Percentiles rank a stretch among this genome's conserved stretches.
These are phyloP conservation scores for Zostera marina DNA, from an alignment of 116 monocot species.

Conservation along the genomic window DNA sequence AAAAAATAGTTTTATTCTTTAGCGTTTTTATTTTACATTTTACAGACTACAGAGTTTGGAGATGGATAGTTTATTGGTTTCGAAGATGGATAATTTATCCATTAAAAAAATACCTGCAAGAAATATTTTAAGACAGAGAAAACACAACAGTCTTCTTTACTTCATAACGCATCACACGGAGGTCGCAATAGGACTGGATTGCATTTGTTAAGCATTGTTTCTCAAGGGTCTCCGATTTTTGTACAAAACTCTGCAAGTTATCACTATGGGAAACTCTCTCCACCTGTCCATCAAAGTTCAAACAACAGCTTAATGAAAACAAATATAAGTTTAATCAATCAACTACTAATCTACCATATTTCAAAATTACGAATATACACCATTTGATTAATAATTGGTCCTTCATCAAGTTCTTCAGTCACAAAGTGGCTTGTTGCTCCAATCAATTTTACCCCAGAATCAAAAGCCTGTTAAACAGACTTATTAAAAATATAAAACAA, in stretches of 20 bases:
- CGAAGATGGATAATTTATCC: too few relatives aligned
- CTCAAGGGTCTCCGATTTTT: conserved; percentile 69
- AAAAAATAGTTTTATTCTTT: too few relatives aligned
- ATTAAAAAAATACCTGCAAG: too few relatives aligned
- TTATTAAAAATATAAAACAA: conserved; percentile 1
- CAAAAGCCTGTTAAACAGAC: conserved; percentile 46
- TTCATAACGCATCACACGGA: conserved; percentile 68
- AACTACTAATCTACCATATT: too few relatives aligned
- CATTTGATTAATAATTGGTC: conserved; percentile 94
- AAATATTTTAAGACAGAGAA: too few relatives aligned
- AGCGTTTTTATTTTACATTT: too few relatives aligned
- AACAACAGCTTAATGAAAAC: background rate
- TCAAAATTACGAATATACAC: conserved; percentile 16
- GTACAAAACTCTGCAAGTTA: conserved; percentile 48
- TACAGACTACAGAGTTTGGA: too few relatives aligned
- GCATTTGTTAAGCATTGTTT: conserved; percentile 72
- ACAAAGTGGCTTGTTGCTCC: conserved; percentile 93
- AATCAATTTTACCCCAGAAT: conserved; percentile 87
- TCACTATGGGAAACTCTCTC: conserved; percentile 91
- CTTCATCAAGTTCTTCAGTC: conserved; percentile 70
- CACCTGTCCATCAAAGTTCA: conserved; percentile 27
- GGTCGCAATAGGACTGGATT: conserved; percentile 75
- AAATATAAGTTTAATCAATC: background rate
- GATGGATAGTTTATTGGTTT: too few relatives aligned
- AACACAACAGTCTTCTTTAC: conserved; percentile 63